These are phyloP conservation scores for Aspergillus tubingensis DNA, from an alignment of 2,329 filamentous ascomycete genomes.

Conservation along the genomic window DNA sequence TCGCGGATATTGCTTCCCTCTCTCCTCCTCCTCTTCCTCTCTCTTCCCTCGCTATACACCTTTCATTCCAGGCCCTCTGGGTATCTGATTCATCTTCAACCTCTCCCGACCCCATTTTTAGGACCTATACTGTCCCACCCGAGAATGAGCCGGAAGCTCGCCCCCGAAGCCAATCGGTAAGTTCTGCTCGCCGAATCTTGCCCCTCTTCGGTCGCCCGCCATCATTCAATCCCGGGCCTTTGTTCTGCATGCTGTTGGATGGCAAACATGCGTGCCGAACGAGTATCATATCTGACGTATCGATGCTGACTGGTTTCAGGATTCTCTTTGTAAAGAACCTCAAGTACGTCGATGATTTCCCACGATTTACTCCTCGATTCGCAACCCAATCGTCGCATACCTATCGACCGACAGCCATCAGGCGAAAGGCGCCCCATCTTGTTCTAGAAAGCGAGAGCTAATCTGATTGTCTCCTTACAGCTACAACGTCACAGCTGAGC, in stretches of 20 bases:
- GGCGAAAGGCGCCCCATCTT: neutral
- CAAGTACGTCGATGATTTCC: constrained; percentile 61
- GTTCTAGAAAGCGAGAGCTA: constrained; percentile 11
- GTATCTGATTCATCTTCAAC: constrained; percentile 27
- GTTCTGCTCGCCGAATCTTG: constrained; percentile 40
- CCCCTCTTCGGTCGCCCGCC: constrained; percentile 27
- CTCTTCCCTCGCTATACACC: constrained; percentile 22
- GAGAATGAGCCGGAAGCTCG: constrained; percentile 70
- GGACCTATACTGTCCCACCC: constrained; percentile 25
- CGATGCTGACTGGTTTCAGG: constrained; percentile 53
- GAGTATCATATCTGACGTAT: neutral
- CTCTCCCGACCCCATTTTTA: constrained; percentile 20
- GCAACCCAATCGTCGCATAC: constrained; percentile 6
- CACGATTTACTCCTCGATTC: constrained; percentile 3
- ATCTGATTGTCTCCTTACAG: constrained; percentile 49
- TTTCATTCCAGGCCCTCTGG: constrained; percentile 20
- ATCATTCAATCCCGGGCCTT: neutral
- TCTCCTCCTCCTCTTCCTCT: constrained; percentile 16
- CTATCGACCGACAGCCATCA: neutral
- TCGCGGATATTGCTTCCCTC: constrained; percentile 26
- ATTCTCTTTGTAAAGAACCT: constrained; percentile 99
- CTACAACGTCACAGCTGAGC: constrained; percentile 98
- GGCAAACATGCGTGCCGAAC: neutral
- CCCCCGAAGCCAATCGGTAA: constrained; percentile 98
- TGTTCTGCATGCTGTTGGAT: neutral